Conservation (phyloP, 2,329 filamentous ascomycete genomes). For the Monilinia laxa region DNA sequence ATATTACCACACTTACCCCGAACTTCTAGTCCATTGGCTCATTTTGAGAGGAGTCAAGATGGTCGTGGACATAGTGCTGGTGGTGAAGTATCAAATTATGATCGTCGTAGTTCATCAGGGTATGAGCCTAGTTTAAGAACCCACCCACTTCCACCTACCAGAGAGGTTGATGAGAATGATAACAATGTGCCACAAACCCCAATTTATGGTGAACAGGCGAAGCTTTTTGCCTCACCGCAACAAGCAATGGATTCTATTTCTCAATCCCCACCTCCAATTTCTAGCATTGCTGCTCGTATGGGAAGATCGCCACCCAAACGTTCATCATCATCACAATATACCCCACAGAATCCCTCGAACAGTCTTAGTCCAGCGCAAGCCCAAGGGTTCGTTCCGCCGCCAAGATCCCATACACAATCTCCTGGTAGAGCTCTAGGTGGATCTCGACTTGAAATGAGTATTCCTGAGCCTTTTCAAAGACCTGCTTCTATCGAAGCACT, state of each 20-base stretch:
- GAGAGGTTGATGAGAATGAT: conserved; percentile 62
- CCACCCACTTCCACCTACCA: conserved; percentile 57
- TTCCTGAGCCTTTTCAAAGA: conserved; percentile 47
- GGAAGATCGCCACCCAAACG: conserved; percentile 58
- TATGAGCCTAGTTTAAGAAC: conserved; percentile 54
- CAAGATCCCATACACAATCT: conserved; percentile 62
- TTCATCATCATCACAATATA: conserved; percentile 52
- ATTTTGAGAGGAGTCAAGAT: conserved; percentile 51
- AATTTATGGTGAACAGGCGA: conserved; percentile 31
- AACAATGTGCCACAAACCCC: conserved; percentile 31
- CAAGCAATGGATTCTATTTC: conserved; percentile 40
- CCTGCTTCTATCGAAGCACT: conserved; percentile 51
- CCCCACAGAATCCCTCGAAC: conserved; percentile 40
- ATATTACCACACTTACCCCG: conserved; percentile 58
- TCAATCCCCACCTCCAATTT: conserved; percentile 53
- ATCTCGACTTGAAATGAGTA: conserved; percentile 43
- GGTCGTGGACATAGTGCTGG: conserved; percentile 28
- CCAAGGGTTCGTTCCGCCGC: conserved; percentile 51
- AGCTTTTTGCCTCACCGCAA: conserved; percentile 38
- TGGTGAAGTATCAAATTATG: conserved; percentile 45
- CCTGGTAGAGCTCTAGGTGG: conserved; percentile 54
- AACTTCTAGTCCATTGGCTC: conserved; percentile 64
- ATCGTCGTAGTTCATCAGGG: conserved; percentile 53
- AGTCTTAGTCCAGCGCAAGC: conserved; percentile 36
- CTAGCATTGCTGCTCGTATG: conserved; percentile 43